Evolutionary conservation across 495 filamentous ascomycete genomes (phyloP).

Genomic region (Neurospora sp.): DNA sequence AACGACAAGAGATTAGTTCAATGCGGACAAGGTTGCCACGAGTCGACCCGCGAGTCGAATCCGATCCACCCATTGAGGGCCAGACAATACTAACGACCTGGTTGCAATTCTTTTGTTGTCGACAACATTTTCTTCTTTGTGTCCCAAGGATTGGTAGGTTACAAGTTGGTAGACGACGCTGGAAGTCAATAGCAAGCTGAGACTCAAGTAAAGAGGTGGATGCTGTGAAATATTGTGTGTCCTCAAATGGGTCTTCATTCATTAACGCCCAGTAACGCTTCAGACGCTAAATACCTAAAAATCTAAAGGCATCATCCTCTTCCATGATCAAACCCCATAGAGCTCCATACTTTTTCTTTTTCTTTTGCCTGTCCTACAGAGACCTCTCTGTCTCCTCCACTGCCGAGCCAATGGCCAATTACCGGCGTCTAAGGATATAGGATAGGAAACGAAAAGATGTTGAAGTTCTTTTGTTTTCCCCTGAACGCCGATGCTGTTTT

Average conservation of each 20-base stretch:
- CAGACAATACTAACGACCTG: neutral
- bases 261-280: neutral
- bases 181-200: neutral
- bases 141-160: neutral
- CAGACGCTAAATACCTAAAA: neutral
- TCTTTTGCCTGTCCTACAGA: neutral
- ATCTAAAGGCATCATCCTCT: neutral
- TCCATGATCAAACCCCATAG: neutral
- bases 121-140: neutral
- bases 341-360: neutral
- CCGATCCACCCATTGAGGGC: neutral
- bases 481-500: conserved; percentile 29
- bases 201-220: neutral
- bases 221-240: neutral
- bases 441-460: conserved; percentile 34
- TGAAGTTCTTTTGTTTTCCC: conserved; percentile 37
- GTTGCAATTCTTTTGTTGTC: neutral
- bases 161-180: neutral
- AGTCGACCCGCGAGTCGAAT: neutral
- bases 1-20: neutral
- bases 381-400: conserved; percentile 3
- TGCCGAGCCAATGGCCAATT: conserved; percentile 25
- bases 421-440: conserved; percentile 21
- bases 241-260: neutral
- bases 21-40: neutral